Base-by-base conservation (phyloP, 768 basidiomycete species). In the Panaeolus papilionaceus region DNA sequence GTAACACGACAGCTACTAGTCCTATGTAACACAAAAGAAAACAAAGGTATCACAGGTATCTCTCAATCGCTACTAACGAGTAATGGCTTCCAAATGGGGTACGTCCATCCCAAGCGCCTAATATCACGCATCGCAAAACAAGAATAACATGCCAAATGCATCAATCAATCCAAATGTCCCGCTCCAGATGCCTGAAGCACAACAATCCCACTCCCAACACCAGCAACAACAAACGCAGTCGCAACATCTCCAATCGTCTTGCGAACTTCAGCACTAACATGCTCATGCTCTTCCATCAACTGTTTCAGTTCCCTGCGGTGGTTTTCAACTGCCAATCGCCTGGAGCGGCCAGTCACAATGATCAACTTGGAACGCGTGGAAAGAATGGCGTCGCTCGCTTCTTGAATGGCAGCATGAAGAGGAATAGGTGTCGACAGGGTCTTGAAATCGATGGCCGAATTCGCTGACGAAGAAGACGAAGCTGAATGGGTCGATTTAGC, bases 201-300 rank as follows among this genome's bases (percentile, higher is more conserved):
- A 40, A 93, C 79, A 45, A 93, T 72, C 20, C 88, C 91, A 49
- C 83, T 81, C 40, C 85, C 85, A 63, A 82, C 80, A 1, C 86
- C 86, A 6, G 88, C 82, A 2, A 90, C 80, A 12, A 95, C 87
- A 75, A 96, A 87, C 54, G 90, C 90, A 45, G 90, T 86, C 2
- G 89, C 93, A 18, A 93, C 90, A 75, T 96, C 93, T 2, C 96
- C 96, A 28, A 97, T 83, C 23, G 95, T 95, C 80, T 92, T 91
- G 75, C 85, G 83, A 67, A 95, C 87, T 74, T 93, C 92, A 3
- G 82, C 73, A 0, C 86, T 85, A 4, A 91, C 81, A 37, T 73
- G 71, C 4, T 84, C 86, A 70, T 89, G 82, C 69, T 88, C 85
- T 18, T 85, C 83, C 75, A 89, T 80, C 23, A 95, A 70, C 49